Percentiles rank a stretch among this genome's conserved stretches.
Conservation (phyloP, 768 basidiomycete species). For the Scleroderma citrinum region DNA sequence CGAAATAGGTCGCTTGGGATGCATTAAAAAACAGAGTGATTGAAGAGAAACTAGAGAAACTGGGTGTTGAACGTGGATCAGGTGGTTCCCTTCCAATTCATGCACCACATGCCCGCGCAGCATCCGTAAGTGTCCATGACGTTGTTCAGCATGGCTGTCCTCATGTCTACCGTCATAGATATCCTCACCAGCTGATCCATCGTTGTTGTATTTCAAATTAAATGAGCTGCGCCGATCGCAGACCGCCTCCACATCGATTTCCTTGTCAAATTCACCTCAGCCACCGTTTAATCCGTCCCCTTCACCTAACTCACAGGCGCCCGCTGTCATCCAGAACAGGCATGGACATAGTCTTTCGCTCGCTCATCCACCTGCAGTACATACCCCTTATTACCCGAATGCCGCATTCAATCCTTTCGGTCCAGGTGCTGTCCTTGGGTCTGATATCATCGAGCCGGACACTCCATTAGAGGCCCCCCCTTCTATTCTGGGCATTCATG, state of each 20-base stretch:
- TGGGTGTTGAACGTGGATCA: slow-evolving; percentile 68
- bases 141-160: slow-evolving; percentile 13
- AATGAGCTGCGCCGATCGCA: slow-evolving; percentile 80
- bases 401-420: slow-evolving; percentile 63
- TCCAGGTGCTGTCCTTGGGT: slow-evolving; percentile 46
- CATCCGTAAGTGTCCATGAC: slow-evolving; percentile 55
- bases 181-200: slow-evolving; percentile 87
- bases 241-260: slow-evolving; percentile 42
- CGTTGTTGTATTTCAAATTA: slow-evolving; percentile 72
- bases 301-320: slow-evolving; percentile 39
- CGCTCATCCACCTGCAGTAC: slow-evolving; percentile 41
- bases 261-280: slow-evolving; percentile 61
- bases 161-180: slow-evolving; percentile 46
- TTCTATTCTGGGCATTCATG: slow-evolving; percentile 34
- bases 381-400: slow-evolving; percentile 28
- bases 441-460: slow-evolving; percentile 38
- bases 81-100: slow-evolving; percentile 53
- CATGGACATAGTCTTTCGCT: slow-evolving; percentile 76
- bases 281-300: slow-evolving; percentile 48
- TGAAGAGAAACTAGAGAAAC: slow-evolving; percentile 73
- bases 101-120: slow-evolving; percentile 76
- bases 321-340: slow-evolving; percentile 41
- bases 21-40: slow-evolving; percentile 62
- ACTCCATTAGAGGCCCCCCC: slow-evolving; percentile 17
- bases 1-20: slow-evolving; percentile 66